Base-by-base conservation (phyloP, 495 filamentous ascomycete species). In the Xylaria longipes region DNA sequence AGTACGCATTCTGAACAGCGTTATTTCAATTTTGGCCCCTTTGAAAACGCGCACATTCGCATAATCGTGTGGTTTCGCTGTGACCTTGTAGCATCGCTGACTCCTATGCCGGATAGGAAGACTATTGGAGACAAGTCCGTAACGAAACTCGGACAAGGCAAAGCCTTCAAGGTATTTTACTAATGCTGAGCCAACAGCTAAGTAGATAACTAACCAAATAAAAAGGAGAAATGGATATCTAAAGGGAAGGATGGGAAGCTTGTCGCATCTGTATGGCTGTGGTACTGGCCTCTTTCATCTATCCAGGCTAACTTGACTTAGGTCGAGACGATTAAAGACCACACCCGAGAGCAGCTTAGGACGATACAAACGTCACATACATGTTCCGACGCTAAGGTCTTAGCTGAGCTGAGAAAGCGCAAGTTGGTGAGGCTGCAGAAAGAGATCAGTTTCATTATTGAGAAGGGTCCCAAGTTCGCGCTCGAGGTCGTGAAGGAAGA, bases 81-180 rank as follows among this genome's bases (percentile, higher is more conserved):
- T 46, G 6, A 25, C n/a, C 7, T 25, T 12, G 2, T 22, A 5
- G n/a, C n/a, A 50, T 7, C n/a, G n/a, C 48, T 68, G 22, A 45
- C 50, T 5, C 35, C 14, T 43, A 5, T 9, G 20, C 57, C 6
- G 35, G 29, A 57, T 45, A 46, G 97, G 43, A 84, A 83, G 76
- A 86, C 83, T 15, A 87, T 93, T 73, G 93, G 97, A 57, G 93
- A 94, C 74, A 92, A 93, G 82, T 91, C 90, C n/a, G 89, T 90
- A 61, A 91, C 92, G 12, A 97, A 94, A 81, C 84, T 98, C 56
- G 96, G 96, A n/a, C 93, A 95, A 79, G 94, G 94, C 65, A 97
- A 94, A 82, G 96, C 96, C 54, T 95, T 98, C 84, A 97, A 94
- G 67, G 41, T 69, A 60, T 43, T 17, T 17, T 5, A n/a, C n/a